Base-by-base conservation (phyloP, 352 stramenopile genomes). In the Phytophthora pistaciae region DNA sequence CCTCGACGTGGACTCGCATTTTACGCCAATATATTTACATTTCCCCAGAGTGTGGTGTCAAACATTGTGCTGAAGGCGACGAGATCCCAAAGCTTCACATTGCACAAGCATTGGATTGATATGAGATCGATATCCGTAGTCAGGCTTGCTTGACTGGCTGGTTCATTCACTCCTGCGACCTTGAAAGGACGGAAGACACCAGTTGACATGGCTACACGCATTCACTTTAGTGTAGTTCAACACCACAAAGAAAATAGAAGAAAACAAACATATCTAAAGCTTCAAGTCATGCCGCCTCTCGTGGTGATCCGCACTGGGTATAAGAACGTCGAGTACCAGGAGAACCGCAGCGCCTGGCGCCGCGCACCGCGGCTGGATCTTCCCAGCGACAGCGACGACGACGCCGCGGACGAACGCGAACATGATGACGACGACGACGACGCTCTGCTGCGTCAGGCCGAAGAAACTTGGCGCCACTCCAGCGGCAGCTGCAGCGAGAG, bases 291-390 rank as follows among this genome's bases (percentile, higher is more conserved):
- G 88, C 85, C 88, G 52, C 75, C 88, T 72, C 73, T 95, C 5
- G 81, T 92, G 11, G 79, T 95, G 54, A 90, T 95, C 65, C 88
- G 88, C 55, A 79, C 76, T 56, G 77, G 84, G 46, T 77, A 64
- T 56, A 89, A 91, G 69, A 68, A 85, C 55, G 68, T 95, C 52
- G 85, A 95, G 68, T 93, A 90, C 60, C 69, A 83, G 33, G 83
- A 91, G 57, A 89, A 77, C 46, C 77, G 75, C 29, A 33, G 29
- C 29, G 29, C 29, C 29, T 33, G 29, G 29, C 29, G 29, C 29
- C 29, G 29, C 7, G 29, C 29, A 33, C 29, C 29, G 29, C 29
- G 29, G 29, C n/a, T 59, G 46, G 67, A 72, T 16, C 52, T 65
- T 29, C 38, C 56, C 27, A 78, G 66, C 42, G 67, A 78, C 23